These are phyloP conservation scores for Hypoxylon sp. DNA, from an alignment of 2,329 filamentous ascomycete species.

Conservation along the genomic window DNA sequence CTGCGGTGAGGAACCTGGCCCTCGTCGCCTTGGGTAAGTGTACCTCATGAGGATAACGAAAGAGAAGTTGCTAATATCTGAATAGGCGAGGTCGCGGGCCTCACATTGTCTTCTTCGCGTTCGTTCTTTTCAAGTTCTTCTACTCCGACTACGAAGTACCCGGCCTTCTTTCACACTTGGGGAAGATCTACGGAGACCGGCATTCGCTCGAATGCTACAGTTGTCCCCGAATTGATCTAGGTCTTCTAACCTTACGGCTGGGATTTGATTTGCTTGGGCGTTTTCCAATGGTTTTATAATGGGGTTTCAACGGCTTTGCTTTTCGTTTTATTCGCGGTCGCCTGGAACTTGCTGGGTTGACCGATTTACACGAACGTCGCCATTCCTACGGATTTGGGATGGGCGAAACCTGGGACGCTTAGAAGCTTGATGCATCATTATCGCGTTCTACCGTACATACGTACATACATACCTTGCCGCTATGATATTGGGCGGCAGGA, in stretches of 20 bases:
- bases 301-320: not conserved
- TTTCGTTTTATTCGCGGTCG: constrained; percentile 2
- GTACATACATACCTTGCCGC: not conserved
- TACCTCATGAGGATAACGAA: not conserved
- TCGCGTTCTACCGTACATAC: not conserved
- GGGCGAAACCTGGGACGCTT: not conserved
- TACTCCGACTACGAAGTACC: not conserved
- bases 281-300: too few relatives aligned
- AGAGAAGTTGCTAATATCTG: not conserved
- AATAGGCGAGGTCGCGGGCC: constrained; percentile 40
- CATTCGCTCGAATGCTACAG: not conserved
- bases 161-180: constrained; percentile 10
- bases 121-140: constrained; percentile 21
- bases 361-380: not conserved
- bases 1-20: constrained; percentile 41
- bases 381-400: not conserved
- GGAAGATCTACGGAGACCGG: not conserved
- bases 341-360: not conserved
- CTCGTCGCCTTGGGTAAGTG: constrained; percentile 42
- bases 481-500: not conserved
- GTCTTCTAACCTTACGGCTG: not conserved
- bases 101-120: constrained; percentile 37
- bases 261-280: not conserved
- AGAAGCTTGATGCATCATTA: not conserved
- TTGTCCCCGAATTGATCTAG: not conserved